These are phyloP conservation scores for Infundibulicybe gibba DNA, from an alignment of 768 basidiomycete genomes.

Conservation along the genomic window DNA sequence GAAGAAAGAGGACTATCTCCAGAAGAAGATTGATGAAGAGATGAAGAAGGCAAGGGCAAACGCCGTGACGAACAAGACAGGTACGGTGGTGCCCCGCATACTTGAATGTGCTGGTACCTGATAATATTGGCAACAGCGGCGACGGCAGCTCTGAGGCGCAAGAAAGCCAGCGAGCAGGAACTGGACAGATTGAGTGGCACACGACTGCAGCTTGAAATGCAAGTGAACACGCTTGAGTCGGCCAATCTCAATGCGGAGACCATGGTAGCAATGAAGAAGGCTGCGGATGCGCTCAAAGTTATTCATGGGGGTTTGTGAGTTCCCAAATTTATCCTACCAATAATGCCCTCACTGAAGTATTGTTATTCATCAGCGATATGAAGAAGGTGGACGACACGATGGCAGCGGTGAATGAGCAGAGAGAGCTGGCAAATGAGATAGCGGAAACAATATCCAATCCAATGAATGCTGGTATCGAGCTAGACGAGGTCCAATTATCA, in stretches of 20 bases:
- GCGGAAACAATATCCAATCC: constrained; percentile 84
- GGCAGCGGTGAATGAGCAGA: constrained; percentile 84
- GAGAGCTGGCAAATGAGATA: constrained; percentile 90
- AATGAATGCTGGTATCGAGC: constrained; percentile 42
- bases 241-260: constrained; percentile 98
- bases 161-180: constrained; percentile 87
- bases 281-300: constrained; percentile 79
- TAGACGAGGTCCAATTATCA: constrained; percentile 64
- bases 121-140: constrained; percentile 54
- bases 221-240: constrained; percentile 95
- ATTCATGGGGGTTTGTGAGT: constrained; percentile 91
- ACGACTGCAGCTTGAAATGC: constrained; percentile 89
- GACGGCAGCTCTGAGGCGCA: constrained; percentile 85
- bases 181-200: constrained; percentile 83
- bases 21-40: constrained; percentile 97
- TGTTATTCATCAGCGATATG: constrained; percentile 44
- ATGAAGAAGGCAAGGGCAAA: constrained; percentile 87
- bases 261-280: constrained; percentile 96
- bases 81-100: constrained; percentile 45
- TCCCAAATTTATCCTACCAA: not conserved
- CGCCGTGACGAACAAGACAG: constrained; percentile 88
- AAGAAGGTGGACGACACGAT: constrained; percentile 91
- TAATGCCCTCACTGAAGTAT: not conserved
- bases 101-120: constrained; percentile 6
- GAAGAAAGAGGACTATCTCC: constrained; percentile 98